Evolutionary conservation across 257 asterid species (phyloP).

Genomic region (Rehmannia glutinosa): DNA sequence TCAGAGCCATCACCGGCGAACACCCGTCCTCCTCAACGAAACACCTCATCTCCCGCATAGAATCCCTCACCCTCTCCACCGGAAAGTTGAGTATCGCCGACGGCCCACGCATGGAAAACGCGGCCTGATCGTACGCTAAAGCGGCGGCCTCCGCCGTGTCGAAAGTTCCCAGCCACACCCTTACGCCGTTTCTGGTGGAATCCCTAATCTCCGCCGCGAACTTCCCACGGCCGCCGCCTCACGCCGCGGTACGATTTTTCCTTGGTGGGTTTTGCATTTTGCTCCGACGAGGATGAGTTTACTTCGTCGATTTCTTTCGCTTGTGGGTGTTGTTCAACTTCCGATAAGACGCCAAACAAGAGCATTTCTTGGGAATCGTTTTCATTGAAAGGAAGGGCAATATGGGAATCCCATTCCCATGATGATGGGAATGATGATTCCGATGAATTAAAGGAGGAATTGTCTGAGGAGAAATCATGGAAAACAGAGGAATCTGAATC

Average conservation of each 20-base stretch:
- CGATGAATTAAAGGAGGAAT: slow-evolving; percentile 17
- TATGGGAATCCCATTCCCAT: slow-evolving; percentile 28
- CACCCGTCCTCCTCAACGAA: slow-evolving; percentile 27
- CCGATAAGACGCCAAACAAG: slow-evolving; percentile 24
- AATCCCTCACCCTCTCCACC: slow-evolving; percentile 60
- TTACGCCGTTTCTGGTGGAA: slow-evolving; percentile 65
- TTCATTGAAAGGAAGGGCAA: slow-evolving; percentile 37
- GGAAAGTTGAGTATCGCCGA: slow-evolving; percentile 67
- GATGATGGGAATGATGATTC: slow-evolving; percentile 20
- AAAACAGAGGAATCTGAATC: slow-evolving; percentile 13
- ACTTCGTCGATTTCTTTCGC: slow-evolving; percentile 35
- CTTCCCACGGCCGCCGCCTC: slow-evolving; percentile 76
- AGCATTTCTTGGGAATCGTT: slow-evolving; percentile 41
- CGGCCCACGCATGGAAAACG: slow-evolving; percentile 59
- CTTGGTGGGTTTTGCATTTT: no score
- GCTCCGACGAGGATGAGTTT: slow-evolving; percentile 22
- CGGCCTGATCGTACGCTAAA: slow-evolving; percentile 84
- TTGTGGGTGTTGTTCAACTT: slow-evolving; percentile 18
- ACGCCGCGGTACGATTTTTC: slow-evolving; percentile 60
- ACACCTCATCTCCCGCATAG: slow-evolving; percentile 44
- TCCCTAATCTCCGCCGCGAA: slow-evolving; percentile 86
- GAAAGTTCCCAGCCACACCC: slow-evolving; percentile 89
- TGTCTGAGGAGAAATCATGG: no score
- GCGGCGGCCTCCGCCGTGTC: no score
- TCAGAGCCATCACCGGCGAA: slow-evolving; percentile 77